Evolutionary conservation across 2,329 filamentous ascomycete genomes (phyloP).

Genomic region (Thelonectria olida): DNA sequence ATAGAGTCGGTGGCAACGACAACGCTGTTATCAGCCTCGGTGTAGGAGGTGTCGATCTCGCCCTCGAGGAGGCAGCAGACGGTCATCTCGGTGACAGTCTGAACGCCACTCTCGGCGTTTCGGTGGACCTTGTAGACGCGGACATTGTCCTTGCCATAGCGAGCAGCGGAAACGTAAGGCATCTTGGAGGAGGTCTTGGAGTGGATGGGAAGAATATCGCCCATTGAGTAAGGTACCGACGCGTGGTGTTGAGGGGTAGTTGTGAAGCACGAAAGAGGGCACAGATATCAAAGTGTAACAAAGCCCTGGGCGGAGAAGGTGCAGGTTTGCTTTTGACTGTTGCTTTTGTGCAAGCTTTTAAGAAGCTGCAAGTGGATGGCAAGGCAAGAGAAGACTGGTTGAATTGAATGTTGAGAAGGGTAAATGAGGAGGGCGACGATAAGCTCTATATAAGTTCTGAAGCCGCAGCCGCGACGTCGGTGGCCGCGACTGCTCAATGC

Average conservation of each 20-base stretch:
- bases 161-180: constrained; percentile 69
- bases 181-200: constrained; percentile 48
- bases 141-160: constrained; percentile 97
- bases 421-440: constrained; percentile 9
- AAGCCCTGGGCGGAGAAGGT: neutral
- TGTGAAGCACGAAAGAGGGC: neutral
- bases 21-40: constrained; percentile 90
- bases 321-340: neutral
- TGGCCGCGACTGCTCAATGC: constrained; percentile 20
- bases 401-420: neutral
- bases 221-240: constrained; percentile 11
- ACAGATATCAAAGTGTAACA: constrained; percentile 2
- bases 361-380: too few species aligned
- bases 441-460: constrained; percentile 19
- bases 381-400: constrained; percentile 6
- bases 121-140: constrained; percentile 94
- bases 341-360: constrained; percentile 2
- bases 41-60: constrained; percentile 91
- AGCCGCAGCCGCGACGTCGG: constrained; percentile 5
- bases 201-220: constrained; percentile 24
- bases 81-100: constrained; percentile 94
- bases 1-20: constrained; percentile 97
- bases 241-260: constrained; percentile 14
- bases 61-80: constrained; percentile 93
- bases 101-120: constrained; percentile 77